phyloP scores from a whole-genome alignment of 352 stramenopile genomes.

The Phytophthora chlamydospora region DNA sequence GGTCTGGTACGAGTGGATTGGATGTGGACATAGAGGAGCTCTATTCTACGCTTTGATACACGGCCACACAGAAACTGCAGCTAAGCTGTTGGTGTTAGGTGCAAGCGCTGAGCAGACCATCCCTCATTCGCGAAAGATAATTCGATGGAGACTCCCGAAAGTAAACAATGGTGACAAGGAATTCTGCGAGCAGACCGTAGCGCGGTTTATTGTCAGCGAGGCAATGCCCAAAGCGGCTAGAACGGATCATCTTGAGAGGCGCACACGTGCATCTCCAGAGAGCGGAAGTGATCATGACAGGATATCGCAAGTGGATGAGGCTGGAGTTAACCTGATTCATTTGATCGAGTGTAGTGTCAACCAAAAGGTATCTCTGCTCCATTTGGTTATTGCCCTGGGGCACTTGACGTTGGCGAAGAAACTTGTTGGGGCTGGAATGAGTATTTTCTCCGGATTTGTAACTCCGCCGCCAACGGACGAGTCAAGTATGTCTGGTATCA shows the following conservation, averaged over 20 bases:
- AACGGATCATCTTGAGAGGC: slow-evolving; percentile 12
- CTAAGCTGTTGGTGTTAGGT: slow-evolving; percentile 62
- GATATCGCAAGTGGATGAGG: slow-evolving; percentile 5
- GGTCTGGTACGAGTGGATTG: slow-evolving; percentile 27
- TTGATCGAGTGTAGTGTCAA: slow-evolving; percentile 60
- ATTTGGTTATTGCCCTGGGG: slow-evolving; percentile 46
- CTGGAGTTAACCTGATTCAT: slow-evolving; percentile 33
- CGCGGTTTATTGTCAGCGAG: slow-evolving; percentile 33
- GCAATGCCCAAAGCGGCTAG: slow-evolving; percentile 32
- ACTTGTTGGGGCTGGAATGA: slow-evolving; percentile 56
- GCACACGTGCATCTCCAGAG: not conserved
- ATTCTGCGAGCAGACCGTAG: slow-evolving; percentile 19
- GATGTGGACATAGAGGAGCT: slow-evolving; percentile 34
- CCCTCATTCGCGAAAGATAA: slow-evolving; percentile 33
- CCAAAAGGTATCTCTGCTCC: slow-evolving; percentile 41
- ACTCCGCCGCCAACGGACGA: not conserved
- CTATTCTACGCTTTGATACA: slow-evolving; percentile 62
- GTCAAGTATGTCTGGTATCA: slow-evolving; percentile 6
- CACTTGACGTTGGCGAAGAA: slow-evolving; percentile 37
- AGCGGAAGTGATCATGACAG: not conserved
- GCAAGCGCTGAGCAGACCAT: slow-evolving; percentile 53
- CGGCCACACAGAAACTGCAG: slow-evolving; percentile 58
- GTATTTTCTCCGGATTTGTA: slow-evolving; percentile 32
- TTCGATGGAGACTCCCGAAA: slow-evolving; percentile 7
- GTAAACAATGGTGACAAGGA: not conserved